Conservation (phyloP, 306 rosid species). For the Abrus precatorius region DNA sequence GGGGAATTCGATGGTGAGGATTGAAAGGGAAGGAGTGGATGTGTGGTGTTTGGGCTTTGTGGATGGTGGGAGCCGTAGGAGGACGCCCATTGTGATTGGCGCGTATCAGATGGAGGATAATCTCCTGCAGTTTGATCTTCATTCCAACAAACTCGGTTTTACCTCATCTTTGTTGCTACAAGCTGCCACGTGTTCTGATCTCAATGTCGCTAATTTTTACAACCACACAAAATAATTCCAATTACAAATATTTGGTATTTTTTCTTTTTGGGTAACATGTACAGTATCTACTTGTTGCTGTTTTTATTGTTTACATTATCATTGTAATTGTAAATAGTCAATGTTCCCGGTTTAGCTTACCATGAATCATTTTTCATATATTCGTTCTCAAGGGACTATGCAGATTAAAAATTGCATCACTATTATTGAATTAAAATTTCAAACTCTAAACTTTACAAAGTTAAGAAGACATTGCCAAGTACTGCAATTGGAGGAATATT, state of each 20-base stretch:
- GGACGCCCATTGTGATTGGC: slow-evolving; percentile 67
- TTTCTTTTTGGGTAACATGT: no score
- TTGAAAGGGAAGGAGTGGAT: slow-evolving; percentile 46
- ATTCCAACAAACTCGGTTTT: slow-evolving; percentile 59
- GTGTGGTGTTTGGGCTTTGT: slow-evolving; percentile 69
- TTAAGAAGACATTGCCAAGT: no score
- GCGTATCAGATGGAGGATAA: slow-evolving; percentile 73
- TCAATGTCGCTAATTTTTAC: slow-evolving; percentile 10
- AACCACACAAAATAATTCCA: not conserved
- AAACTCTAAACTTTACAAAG: not conserved
- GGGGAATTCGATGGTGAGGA: slow-evolving; percentile 70
- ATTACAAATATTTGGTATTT: not conserved
- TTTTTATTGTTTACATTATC: no score
- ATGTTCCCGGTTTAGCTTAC: no score
- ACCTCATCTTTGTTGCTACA: slow-evolving; percentile 54
- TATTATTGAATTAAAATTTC: not conserved
- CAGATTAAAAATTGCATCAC: not conserved
- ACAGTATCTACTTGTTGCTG: no score
- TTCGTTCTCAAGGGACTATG: not conserved
- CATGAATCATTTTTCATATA: no score
- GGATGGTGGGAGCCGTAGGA: slow-evolving; percentile 60
- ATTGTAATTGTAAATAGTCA: no score
- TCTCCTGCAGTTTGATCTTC: slow-evolving; percentile 71
- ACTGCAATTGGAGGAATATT: no score
- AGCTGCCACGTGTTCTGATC: slow-evolving; percentile 41